Evolutionary conservation across 73 alveolate species (phyloP).

Genomic region (Paramecium tetraurelia): DNA sequence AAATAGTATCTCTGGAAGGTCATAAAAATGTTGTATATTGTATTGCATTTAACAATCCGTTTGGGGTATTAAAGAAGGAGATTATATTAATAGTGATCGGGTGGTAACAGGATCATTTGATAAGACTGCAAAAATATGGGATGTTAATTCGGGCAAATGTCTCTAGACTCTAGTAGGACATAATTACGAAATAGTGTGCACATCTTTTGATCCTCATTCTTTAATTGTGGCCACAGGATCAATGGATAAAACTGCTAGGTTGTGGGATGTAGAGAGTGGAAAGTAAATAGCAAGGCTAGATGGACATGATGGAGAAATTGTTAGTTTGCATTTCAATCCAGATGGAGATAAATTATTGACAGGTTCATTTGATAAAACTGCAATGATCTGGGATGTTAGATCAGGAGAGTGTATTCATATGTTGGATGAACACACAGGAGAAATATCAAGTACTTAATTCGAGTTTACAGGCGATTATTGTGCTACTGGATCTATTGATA

Average conservation of each 20-base stretch:
- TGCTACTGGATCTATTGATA: conserved; percentile 96
- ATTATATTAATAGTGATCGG: conserved; percentile 70
- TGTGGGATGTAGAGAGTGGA: conserved; percentile 98
- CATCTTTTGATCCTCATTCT: conserved; percentile 97
- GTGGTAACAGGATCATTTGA: conserved; percentile 99
- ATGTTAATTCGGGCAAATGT: conserved; percentile 97
- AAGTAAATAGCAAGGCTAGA: conserved; percentile 84
- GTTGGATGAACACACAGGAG: conserved; percentile 95
- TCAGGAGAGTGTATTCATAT: conserved; percentile 97
- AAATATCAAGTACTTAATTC: conserved; percentile 96
- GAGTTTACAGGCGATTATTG: conserved; percentile 96
- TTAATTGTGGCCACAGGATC: conserved; percentile 93
- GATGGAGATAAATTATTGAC: conserved; percentile 99
- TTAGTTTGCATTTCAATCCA: conserved; percentile 94
- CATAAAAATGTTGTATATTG: conserved; percentile 99
- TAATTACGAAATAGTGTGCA: conserved; percentile 97
- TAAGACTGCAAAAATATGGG: conserved; percentile 98
- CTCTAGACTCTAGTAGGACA: conserved; percentile 97
- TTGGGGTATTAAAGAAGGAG: conserved; percentile 81
- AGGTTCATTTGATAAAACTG: conserved; percentile 99
- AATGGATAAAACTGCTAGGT: conserved; percentile 95
- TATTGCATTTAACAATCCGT: conserved; percentile 99
- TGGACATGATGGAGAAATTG: conserved; percentile 98
- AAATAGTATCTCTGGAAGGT: conserved; percentile 94
- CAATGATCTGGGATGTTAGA: conserved; percentile 98